Evolutionary conservation across 1,284 basidiomycete species (phyloP).

Genomic region (Cutaneotrichosporon daszewskae): DNA sequence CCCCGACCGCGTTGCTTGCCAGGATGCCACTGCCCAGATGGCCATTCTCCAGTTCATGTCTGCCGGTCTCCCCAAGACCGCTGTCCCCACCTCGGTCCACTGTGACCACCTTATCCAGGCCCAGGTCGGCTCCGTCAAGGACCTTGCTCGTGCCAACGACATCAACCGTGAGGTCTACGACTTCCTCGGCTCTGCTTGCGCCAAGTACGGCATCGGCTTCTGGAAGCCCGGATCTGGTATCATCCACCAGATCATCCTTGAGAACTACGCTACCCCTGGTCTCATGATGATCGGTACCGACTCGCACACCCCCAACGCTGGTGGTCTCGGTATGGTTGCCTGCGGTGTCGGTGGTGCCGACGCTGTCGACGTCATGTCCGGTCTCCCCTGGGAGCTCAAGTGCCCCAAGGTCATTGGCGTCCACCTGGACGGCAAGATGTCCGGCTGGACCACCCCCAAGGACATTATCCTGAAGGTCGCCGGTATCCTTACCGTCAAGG

Average conservation of each 20-base stretch:
- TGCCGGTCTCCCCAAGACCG: constrained; percentile 93
- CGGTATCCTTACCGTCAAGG: constrained; percentile 95
- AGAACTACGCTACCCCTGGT: constrained; percentile 99
- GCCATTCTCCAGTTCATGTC: constrained; percentile 99
- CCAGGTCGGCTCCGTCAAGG: constrained; percentile 85
- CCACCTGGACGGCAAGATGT: constrained; percentile 88
- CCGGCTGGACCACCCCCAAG: constrained; percentile 97
- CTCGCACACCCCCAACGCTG: constrained; percentile 98
- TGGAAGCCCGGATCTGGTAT: constrained; percentile 99
- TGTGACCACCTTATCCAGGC: constrained; percentile 99
- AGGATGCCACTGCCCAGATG: constrained; percentile 99
- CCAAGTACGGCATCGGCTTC: constrained; percentile 98
- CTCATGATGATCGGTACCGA: constrained; percentile 99
- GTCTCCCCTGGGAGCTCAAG: constrained; percentile 97
- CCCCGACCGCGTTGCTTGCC: constrained; percentile 97
- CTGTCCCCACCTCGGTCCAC: constrained; percentile 96
- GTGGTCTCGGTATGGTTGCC: constrained; percentile 97
- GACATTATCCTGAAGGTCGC: constrained; percentile 97
- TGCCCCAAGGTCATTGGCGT: constrained; percentile 99
- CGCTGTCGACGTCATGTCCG: constrained; percentile 98
- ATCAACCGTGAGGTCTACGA: constrained; percentile 99
- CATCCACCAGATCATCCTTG: constrained; percentile 94
- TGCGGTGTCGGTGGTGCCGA: constrained; percentile 99
- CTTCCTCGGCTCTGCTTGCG: constrained; percentile 95
- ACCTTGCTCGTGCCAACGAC: constrained; percentile 84